Base-by-base conservation (phyloP, 768 basidiomycete species). In the Lentinula boryana region DNA sequence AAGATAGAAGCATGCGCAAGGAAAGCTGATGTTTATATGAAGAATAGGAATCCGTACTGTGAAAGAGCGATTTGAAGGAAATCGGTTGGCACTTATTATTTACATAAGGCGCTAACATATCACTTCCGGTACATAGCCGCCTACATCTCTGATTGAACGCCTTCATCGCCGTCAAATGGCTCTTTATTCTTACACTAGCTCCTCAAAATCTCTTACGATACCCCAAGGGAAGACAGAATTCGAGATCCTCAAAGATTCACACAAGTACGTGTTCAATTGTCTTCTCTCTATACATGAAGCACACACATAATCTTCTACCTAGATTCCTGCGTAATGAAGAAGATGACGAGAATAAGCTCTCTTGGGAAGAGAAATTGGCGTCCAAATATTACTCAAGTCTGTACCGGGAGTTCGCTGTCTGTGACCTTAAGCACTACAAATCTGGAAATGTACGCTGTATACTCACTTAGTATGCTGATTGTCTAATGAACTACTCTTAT, bases 401-500 rank as follows among this genome's bases (percentile, higher is more conserved):
- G 3, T 97, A 93, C 71, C 89, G 93, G 63, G 95, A 98, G 72
- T 98, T 88, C 67, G 93, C 91, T 0, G 78, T 95, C 21, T 94
- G 92, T 69, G 93, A 98, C 73, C 76, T 98, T 62, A 98, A 98
- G 76, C 96, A 98, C 69, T 97, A 92, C 79, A 97, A 94, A 75
- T 86, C 89, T 0, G 91, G 93, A 15, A 89, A 91, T 62, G 93
- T 95, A 63, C 64, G 87, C 70, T 49, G 43, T 41, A 27, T 40
- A 21, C 35, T 57, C 41, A 41, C 35, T 38, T 58, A 48, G 32
- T 15, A 57, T 33, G n/a, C 43, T 41, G 55, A 27, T 27, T 27
- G 27, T 27, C 27, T 27, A 27, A 27, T 27, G 27, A 27, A 27
- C 27, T 13, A 61, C 43, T 10, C 18, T 62, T 36, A 46, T 35